Evolutionary conservation across 2,329 filamentous ascomycete species (phyloP).

Genomic region (Stenocarpella maydis): DNA sequence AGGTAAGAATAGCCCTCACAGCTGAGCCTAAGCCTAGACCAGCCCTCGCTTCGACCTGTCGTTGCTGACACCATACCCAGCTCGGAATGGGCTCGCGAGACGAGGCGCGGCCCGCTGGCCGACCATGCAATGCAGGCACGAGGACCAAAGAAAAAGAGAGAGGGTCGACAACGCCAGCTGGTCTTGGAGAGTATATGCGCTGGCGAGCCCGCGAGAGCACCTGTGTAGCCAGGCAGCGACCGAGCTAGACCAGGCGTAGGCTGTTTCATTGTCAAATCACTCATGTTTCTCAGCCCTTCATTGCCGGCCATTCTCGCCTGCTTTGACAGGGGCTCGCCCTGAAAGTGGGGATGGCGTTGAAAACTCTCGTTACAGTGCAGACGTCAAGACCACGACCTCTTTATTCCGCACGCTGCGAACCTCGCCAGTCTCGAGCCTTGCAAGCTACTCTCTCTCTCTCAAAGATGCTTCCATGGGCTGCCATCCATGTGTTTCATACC

Average conservation of each 20-base stretch:
- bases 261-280: constrained; percentile 14
- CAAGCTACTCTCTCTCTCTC: background rate
- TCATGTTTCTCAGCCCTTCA: constrained; percentile 24
- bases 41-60: background rate
- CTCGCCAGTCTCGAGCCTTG: background rate
- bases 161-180: background rate
- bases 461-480: background rate
- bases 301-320: constrained; percentile 18
- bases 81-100: background rate
- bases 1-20: background rate
- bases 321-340: constrained; percentile 17
- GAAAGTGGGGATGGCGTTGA: constrained; percentile 27
- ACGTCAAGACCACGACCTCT: background rate
- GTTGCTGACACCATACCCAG: background rate
- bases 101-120: constrained; percentile 22
- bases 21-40: background rate
- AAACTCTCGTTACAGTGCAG: constrained; percentile 26
- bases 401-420: background rate
- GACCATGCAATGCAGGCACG: constrained; percentile 19
- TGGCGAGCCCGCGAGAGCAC: background rate
- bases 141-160: background rate
- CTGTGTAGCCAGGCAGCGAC: constrained; percentile 11
- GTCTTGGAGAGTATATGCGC: too few species aligned
- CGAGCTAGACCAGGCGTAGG: constrained; percentile 26
- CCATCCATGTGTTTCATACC: background rate